Percentiles rank a stretch among this genome's conserved stretches.
Evolutionary conservation across 257 asterid genomes (phyloP).

Genomic region (Solanum microdontum): DNA sequence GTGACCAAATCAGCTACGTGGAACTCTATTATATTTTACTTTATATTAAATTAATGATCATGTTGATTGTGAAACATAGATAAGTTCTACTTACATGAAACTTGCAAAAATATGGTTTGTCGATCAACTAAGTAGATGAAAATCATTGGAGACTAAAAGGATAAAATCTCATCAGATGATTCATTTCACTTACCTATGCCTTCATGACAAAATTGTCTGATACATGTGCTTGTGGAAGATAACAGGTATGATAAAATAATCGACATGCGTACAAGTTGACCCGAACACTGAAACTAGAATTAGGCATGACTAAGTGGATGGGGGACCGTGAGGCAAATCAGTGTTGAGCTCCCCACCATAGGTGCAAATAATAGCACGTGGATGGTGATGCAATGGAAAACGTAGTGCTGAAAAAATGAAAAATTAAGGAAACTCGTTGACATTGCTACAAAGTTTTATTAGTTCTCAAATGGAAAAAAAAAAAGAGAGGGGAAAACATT

Average conservation of each 20-base stretch:
- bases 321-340: neutral
- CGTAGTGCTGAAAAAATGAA: neutral
- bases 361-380: neutral
- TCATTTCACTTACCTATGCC: neutral
- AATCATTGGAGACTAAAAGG: neutral
- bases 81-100: neutral
- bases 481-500: neutral
- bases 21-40: neutral
- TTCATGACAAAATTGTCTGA: neutral
- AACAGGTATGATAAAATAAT: neutral
- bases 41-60: neutral
- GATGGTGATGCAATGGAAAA: neutral
- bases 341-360: neutral
- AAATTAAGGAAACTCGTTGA: neutral
- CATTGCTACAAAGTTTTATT: neutral
- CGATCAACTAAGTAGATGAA: neutral
- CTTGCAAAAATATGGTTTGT: neutral
- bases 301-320: neutral
- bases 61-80: neutral
- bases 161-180: neutral
- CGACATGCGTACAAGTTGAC: neutral
- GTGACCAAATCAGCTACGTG: neutral
- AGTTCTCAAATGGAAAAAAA: neutral
- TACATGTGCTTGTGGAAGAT: neutral
- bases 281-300: neutral